Base-by-base conservation (phyloP, 228 moss, liverwort and hornwort genomes). In the Sphagnum magellanicum region DNA sequence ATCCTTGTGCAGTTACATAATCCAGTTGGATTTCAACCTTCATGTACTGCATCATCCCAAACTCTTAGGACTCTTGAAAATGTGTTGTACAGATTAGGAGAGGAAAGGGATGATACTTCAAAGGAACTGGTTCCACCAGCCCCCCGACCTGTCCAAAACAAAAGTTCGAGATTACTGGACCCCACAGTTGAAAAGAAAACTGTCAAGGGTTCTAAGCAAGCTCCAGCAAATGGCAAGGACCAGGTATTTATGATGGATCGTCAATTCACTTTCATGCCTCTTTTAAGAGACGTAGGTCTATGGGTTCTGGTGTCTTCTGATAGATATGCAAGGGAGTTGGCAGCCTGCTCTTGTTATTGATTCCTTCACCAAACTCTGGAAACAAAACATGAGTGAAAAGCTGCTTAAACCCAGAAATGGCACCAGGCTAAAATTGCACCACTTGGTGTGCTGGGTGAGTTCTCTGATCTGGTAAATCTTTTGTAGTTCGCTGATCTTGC, bases 51-150 rank as follows among this genome's bases (percentile, higher is more conserved):
- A 32, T 2, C 3, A 32, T 55, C 12, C 55, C 4, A 1, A 55
- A 8, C 1, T 55, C 55, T 8, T 8, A 55, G 12, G 55, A 8
- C 8, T 12, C 55, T 55, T 12, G 14, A 69, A 16, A 59, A 57
- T 16, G 61, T 74, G 8, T 11, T 64, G 61, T 46, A 10, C 85
- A 97, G 97, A 83, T 78, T 88, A 51, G 91, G 88, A 65, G 97
- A 93, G 68, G 91, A 89, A 47, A 91, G 83, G 70, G 89, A 90
- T 71, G 90, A 90, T 48, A 71, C 70, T 4, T 71, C 78, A 12
- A 88, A 81, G 75, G 88, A 89, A 74, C 75, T 77, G 67, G 75
- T 81, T 15, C 77, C 77, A 52, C 72, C 74, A 73, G 76, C 81
- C 68, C 53, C 67, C 71, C 76, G 81, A 32, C 32, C 32, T 32